Base-by-base conservation (phyloP, 73 alveolate species). In the Tetrahymena thermophila region DNA sequence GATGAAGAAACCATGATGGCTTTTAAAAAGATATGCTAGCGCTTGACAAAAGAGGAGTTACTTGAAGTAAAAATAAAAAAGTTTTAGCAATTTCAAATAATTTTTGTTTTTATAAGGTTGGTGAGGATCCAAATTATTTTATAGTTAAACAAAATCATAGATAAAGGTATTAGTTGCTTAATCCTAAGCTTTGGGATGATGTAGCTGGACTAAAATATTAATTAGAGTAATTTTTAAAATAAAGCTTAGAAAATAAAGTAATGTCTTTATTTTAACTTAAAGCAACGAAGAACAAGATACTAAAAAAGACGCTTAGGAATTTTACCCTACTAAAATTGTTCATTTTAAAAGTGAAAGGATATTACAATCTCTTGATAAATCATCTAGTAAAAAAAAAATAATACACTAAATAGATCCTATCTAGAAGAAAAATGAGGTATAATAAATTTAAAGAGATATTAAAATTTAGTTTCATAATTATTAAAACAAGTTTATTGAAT, bases 161-260 rank as follows among this genome's bases (percentile, higher is more conserved):
- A 8, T 71, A 71, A 71, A 71, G 89, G 31, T 31, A 71, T 31
- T 71, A 71, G 37, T 71, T 71, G 37, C 89, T 71, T 71, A 71
- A 71, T 71, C 40, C 89, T 71, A 71, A 71, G 89, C 89, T 71
- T 71, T 71, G 89, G 89, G 89, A 71, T 71, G 89, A 71, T 71
- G 89, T 71, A 19, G 89, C 89, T 71, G 89, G 89, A 71, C 31
- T 71, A 71, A 71, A 71, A 25, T 71, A 71, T 71, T n/a, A 71
- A 71, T 71, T 71, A 71, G 89, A 71, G 89, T 71, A 71, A 71
- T 71, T 28, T 23, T 71, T 71, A 42, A 71, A n/a, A 6, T 14
- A 71, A 71, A 57, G 16, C 14, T 57, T 28, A 71, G 17, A 71
- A 31, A 40, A 6, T 7, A 5, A 28, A 6, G 37, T 25, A 11